Base-by-base conservation (phyloP, 352 stramenopile genomes). In the Phytophthora podocarpi region DNA sequence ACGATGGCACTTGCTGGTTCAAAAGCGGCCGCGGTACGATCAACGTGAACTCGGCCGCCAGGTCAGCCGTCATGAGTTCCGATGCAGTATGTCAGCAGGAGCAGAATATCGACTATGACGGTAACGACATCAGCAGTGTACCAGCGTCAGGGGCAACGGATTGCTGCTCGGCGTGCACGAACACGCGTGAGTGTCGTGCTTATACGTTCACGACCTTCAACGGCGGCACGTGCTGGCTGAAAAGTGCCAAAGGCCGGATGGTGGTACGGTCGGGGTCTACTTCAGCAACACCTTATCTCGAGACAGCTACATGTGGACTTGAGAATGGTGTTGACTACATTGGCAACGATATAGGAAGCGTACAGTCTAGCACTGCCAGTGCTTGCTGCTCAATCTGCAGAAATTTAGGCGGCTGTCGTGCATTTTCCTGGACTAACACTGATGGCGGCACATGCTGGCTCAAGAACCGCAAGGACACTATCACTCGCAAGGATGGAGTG, bases 361-460 rank as follows among this genome's bases (percentile, higher is more conserved):
- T 52, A 0, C 24, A 41, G 0, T 57, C 60, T 20, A 24, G 28
- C 1, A 36, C 52, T 28, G 50, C 66, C 0, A 27, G 34, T 24
- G 43, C 2, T 27, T 74, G 66, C 23, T 74, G 66, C 49, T 51
- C 43, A n/a, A 59, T 67, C 6, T 74, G 66, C 48, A 16, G 61
- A 20, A 23, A 8, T 13, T 76, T 65, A 16, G 16, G 16, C 2
- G 59, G 63, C 7, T 82, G 70, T 42, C 65, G 59, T 1, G 74
- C 72, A 9, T 89, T 82, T 54, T 75, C 78, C 6, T 90, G 78
- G 78, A 82, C 51, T 2, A 72, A 66, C 34, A 59, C 57, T 37
- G 69, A 79, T 16, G 79, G 79, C 0, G 81, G 81, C 26, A 87
- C 70, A 11, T 89, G 80, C 53, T 88, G 51, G 41, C 42, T 82